These are phyloP conservation scores for Pneumocystis canis DNA, from an alignment of 1,139 yeast genomes.

Conservation along the genomic window DNA sequence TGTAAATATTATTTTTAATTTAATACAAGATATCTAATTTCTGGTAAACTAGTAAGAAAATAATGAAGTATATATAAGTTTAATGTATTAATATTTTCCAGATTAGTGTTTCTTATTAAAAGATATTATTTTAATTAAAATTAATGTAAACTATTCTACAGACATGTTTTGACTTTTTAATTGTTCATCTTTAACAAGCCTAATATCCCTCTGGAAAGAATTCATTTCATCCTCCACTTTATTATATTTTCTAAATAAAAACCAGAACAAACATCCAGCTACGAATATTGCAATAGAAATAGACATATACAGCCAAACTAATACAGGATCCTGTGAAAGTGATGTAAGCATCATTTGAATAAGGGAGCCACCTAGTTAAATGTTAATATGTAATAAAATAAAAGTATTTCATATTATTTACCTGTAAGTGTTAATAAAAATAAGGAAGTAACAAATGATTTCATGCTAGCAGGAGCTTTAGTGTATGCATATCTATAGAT, in stretches of 20 bases:
- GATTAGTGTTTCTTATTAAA: not conserved
- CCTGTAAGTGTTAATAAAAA: slow-evolving; percentile 46
- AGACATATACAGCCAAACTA: slow-evolving; percentile 52
- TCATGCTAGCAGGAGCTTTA: slow-evolving; percentile 52
- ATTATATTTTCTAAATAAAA: slow-evolving; percentile 43
- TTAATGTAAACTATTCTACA: not conserved
- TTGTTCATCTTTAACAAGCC: slow-evolving; percentile 1
- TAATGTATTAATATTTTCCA: not conserved
- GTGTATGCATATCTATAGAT: slow-evolving; percentile 31
- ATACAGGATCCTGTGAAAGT: slow-evolving; percentile 50
- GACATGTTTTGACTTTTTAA: not conserved
- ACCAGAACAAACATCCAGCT: slow-evolving; percentile 51
- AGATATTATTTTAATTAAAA: not conserved
- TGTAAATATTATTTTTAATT: not conserved
- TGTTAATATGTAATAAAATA: not conserved
- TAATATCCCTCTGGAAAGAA: slow-evolving; percentile 31
- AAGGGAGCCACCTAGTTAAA: slow-evolving; percentile 39
- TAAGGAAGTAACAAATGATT: slow-evolving; percentile 49
- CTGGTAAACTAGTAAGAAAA: not conserved
- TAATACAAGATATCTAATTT: not conserved
- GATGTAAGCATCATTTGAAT: slow-evolving; percentile 59
- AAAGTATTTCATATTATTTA: not conserved
- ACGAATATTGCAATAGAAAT: slow-evolving; percentile 44
- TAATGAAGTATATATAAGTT: too few species aligned
- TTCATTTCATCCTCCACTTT: slow-evolving; percentile 47